These are phyloP conservation scores for Chlorella sp. DNA, from an alignment of 139 green algal genomes.

Conservation along the genomic window DNA sequence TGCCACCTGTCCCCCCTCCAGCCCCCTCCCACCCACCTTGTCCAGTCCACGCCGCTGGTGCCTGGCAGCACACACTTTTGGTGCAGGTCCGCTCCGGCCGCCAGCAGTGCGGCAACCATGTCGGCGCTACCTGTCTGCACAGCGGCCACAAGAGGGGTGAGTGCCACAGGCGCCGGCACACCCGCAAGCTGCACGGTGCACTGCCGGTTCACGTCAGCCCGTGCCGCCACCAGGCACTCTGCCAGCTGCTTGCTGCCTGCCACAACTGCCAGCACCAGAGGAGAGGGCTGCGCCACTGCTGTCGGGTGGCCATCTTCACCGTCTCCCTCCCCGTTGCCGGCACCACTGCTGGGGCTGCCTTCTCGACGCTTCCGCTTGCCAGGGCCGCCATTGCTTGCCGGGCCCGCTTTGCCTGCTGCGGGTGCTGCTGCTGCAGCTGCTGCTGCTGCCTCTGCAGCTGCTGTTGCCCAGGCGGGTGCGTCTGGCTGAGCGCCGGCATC, in stretches of 20 bases:
- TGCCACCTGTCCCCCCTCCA: not conserved
- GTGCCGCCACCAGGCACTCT: not conserved
- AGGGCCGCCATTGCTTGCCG: not conserved
- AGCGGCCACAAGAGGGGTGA: constrained; percentile 22
- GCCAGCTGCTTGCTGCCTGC: not conserved
- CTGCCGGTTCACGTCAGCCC: not conserved
- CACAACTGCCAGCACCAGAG: constrained; percentile 17
- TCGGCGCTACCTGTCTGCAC: not conserved
- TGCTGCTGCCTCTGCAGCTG: not conserved
- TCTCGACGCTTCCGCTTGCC: not conserved
- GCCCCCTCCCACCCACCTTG: not conserved
- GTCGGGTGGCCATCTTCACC: not conserved
- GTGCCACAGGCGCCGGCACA: not conserved
- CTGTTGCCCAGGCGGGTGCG: not conserved
- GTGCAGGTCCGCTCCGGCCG: constrained; percentile 6
- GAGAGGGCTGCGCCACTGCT: not conserved
- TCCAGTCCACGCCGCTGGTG: not conserved
- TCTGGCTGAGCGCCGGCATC: not conserved
- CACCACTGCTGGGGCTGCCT: not conserved
- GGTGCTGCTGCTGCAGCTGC: too few species aligned
- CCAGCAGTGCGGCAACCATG: constrained; percentile 8
- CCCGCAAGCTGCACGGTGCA: not conserved
- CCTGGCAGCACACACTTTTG: not conserved
- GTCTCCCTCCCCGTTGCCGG: not conserved
- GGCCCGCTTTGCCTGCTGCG: not conserved